These are phyloP conservation scores for Fomitiporia mediterranea DNA, from an alignment of 1,284 basidiomycete species.

Conservation along the genomic window DNA sequence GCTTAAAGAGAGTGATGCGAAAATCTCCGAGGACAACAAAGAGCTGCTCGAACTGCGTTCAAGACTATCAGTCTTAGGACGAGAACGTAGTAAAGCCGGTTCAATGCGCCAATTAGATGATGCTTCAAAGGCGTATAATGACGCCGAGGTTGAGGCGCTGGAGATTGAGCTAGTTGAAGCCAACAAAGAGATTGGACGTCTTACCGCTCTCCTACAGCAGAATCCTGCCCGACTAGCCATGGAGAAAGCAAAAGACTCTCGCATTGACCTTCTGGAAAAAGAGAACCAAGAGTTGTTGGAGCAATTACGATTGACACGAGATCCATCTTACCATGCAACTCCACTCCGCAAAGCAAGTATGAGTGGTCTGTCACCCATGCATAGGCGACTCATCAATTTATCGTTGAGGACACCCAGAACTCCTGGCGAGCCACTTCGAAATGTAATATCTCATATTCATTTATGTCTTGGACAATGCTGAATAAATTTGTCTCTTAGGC, in stretches of 20 bases:
- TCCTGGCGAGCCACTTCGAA: slow-evolving; percentile 69
- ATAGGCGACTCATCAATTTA: slow-evolving; percentile 64
- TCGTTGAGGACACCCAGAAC: slow-evolving; percentile 66
- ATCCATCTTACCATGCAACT: slow-evolving; percentile 45
- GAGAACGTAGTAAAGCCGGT: slow-evolving; percentile 35
- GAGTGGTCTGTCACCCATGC: slow-evolving; percentile 65
- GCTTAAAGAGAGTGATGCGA: slow-evolving; percentile 61
- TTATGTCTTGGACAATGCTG: too few relatives aligned
- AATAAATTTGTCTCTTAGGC: slow-evolving; percentile 48
- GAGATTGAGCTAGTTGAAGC: slow-evolving; percentile 79
- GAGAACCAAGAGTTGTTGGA: slow-evolving; percentile 73
- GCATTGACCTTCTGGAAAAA: slow-evolving; percentile 68
- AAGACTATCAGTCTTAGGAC: slow-evolving; percentile 52
- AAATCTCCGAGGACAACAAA: slow-evolving; percentile 58
- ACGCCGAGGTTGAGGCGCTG: slow-evolving; percentile 47
- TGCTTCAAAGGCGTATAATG: slow-evolving; percentile 32
- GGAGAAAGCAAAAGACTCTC: slow-evolving; percentile 66
- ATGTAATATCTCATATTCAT: slow-evolving; percentile 47
- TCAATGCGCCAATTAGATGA: slow-evolving; percentile 33
- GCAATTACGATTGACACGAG: slow-evolving; percentile 53
- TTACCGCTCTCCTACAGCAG: slow-evolving; percentile 64
- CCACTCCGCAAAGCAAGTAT: slow-evolving; percentile 49
- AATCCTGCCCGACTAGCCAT: slow-evolving; percentile 73
- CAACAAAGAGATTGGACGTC: slow-evolving; percentile 71
- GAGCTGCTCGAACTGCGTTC: slow-evolving; percentile 46